Conservation (phyloP, 1,284 basidiomycete genomes). For the Ganoderma resinaceum region DNA sequence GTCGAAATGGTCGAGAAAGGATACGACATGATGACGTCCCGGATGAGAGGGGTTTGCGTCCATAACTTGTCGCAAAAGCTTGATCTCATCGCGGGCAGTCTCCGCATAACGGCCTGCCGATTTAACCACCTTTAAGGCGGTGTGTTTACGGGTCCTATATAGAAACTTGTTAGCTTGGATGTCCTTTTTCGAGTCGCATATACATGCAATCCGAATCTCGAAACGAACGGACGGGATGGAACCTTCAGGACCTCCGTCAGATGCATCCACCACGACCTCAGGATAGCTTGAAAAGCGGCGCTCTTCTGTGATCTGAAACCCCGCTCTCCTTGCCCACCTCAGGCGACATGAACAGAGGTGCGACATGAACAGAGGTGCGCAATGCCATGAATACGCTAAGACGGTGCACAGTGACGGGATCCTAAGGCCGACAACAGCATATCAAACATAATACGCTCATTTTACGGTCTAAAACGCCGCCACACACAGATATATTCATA, state of each 20-base stretch:
- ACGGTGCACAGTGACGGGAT: background rate
- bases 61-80: constrained; percentile 80
- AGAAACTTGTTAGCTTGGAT: background rate
- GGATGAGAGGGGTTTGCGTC: constrained; percentile 74
- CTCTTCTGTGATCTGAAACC: background rate
- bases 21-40: constrained; percentile 78
- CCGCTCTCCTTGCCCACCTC: background rate
- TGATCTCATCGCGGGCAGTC: constrained; percentile 92
- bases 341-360: background rate
- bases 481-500: constrained; percentile 6
- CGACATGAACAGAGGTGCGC: background rate
- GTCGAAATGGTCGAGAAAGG: constrained; percentile 88
- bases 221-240: background rate
- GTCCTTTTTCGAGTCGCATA: background rate
- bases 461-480: background rate
- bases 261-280: background rate
- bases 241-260: background rate
- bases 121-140: constrained; percentile 92
- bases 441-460: background rate
- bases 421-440: background rate
- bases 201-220: no score
- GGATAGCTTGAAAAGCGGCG: background rate
- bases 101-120: constrained; percentile 88
- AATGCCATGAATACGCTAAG: background rate
- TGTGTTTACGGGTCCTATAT: constrained; percentile 70